These are phyloP conservation scores for Platanthera guangdongensis DNA, from an alignment of 106 monocot species.

Conservation along the genomic window DNA sequence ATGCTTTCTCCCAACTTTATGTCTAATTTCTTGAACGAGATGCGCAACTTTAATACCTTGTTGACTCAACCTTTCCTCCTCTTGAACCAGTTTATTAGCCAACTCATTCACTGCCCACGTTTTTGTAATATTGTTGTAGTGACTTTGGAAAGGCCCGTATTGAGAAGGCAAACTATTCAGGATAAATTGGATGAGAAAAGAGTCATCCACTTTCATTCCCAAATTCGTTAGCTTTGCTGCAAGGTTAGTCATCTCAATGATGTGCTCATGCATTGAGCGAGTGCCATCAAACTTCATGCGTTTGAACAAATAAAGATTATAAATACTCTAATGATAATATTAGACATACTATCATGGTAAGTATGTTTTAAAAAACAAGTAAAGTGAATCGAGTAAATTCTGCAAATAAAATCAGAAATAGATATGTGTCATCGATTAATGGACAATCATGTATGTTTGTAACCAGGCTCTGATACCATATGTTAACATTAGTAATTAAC, in stretches of 20 bases:
- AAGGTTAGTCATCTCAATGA: conserved; percentile 10
- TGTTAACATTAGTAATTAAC: too few relatives aligned
- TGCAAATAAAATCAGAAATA: too few relatives aligned
- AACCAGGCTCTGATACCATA: too few relatives aligned
- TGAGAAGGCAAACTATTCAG: conserved; percentile 8
- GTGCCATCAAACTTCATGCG: conserved; percentile 10
- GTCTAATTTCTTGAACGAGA: conserved; percentile 4
- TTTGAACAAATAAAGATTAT: too few relatives aligned
- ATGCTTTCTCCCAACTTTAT: background rate
- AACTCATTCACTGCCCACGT: conserved; percentile 4
- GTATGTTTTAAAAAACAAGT: too few relatives aligned
- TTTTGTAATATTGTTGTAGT: conserved; percentile 2
- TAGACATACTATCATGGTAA: too few relatives aligned
- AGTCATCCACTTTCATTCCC: conserved; percentile 11
- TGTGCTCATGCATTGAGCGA: conserved; percentile 5
- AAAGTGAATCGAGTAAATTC: too few relatives aligned
- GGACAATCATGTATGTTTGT: too few relatives aligned
- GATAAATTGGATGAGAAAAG: conserved; percentile 20
- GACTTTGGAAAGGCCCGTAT: conserved; percentile 7
- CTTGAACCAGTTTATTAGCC: background rate
- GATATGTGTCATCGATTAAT: too few relatives aligned
- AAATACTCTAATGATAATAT: too few relatives aligned
- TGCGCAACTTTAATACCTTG: background rate
- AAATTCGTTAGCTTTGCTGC: conserved; percentile 6
- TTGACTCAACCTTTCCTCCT: background rate